phyloP scores from a whole-genome alignment of 2,329 filamentous ascomycete genomes.

The Keithomyces neogunnii region DNA sequence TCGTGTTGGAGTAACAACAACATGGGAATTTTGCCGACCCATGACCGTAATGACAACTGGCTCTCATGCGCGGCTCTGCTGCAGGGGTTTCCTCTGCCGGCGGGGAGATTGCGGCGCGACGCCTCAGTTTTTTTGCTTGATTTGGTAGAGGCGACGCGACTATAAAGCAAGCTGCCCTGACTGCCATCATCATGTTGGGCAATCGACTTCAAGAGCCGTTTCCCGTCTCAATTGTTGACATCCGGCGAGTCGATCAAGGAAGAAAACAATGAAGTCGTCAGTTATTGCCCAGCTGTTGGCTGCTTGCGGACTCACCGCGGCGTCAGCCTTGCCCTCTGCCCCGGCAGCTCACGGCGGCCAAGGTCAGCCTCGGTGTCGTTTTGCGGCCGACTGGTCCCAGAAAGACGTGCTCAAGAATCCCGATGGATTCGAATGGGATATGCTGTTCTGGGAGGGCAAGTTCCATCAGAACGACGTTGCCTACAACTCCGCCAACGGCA shows the following conservation, averaged over 20 bases:
- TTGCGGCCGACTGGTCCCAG: conserved; percentile 20
- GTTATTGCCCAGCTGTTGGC: background rate
- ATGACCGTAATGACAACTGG: background rate
- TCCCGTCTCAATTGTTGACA: too few species aligned
- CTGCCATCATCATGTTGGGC: too few species aligned
- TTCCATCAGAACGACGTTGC: conserved; percentile 32
- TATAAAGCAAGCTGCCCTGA: background rate
- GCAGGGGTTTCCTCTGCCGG: too few species aligned
- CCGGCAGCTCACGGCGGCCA: background rate
- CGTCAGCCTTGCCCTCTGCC: background rate
- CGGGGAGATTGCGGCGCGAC: too few species aligned
- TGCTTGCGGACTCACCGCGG: background rate
- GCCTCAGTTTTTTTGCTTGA: too few species aligned
- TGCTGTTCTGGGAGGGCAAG: conserved; percentile 35
- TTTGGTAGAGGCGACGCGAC: background rate
- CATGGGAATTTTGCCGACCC: background rate
- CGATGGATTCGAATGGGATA: conserved; percentile 24
- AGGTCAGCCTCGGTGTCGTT: conserved; percentile 19
- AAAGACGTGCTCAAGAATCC: conserved; percentile 19
- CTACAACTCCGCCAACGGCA: conserved; percentile 32
- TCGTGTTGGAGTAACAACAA: background rate
- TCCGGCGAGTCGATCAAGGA: too few species aligned
- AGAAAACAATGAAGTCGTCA: background rate
- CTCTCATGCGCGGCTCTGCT: too few species aligned
- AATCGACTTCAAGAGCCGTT: too few species aligned